Evolutionary conservation across 106 monocot genomes (phyloP).

Genomic region (Amphibolis antarctica): DNA sequence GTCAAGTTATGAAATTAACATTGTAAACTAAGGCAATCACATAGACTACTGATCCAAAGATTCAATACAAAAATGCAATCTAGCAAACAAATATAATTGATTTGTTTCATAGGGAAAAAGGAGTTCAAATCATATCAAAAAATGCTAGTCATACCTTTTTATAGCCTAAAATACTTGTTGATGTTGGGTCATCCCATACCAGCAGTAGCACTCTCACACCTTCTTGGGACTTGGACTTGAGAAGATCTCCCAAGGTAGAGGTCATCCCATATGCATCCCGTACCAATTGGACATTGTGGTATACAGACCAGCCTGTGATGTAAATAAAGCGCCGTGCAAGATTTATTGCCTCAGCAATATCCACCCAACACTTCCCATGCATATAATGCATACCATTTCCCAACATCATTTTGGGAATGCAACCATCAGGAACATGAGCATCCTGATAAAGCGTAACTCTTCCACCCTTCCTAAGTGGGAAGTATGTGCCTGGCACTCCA

Average conservation of each 20-base stretch:
- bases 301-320: constrained; percentile 86
- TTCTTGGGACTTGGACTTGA: constrained; percentile 77
- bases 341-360: constrained; percentile 54
- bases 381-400: constrained; percentile 33
- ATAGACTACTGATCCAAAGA: no score
- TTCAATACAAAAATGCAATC: no score
- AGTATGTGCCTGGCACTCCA: constrained; percentile 78
- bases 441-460: constrained; percentile 71
- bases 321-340: constrained; percentile 63
- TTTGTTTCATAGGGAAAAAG: no score
- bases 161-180: constrained; percentile 52
- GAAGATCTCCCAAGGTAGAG: constrained; percentile 49
- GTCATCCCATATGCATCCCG: constrained; percentile 26
- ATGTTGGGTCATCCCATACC: constrained; percentile 96
- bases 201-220: constrained; percentile 84
- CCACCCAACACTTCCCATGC: constrained; percentile 79
- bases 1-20: no score
- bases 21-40: no score
- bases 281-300: constrained; percentile 55
- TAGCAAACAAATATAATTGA: no score
- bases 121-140: no score
- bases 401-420: constrained; percentile 44
- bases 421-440: constrained; percentile 75
- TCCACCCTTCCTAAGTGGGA: constrained; percentile 62
- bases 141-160: constrained; percentile 21